Percentiles rank a stretch among this genome's conserved stretches.
Conservation (phyloP, 352 stramenopile genomes). For the Globisporangium rhizosaccharum region DNA sequence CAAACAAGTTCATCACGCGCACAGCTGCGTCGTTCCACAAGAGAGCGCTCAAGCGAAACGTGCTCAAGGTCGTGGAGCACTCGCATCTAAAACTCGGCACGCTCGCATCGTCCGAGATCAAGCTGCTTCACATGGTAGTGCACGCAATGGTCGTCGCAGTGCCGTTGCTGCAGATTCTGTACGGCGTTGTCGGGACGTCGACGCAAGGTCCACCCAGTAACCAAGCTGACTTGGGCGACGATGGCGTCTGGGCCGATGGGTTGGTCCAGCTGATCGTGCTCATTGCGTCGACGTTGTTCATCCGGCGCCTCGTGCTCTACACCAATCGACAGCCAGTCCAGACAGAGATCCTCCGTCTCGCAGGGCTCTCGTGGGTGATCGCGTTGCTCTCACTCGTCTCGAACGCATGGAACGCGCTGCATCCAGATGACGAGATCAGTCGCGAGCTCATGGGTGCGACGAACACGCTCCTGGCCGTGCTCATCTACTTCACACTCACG, state of each 20-base stretch:
- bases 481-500: constrained; percentile 23
- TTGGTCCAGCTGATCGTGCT: constrained; percentile 9
- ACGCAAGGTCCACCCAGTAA: neutral
- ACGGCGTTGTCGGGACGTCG: constrained; percentile 3
- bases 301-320: constrained; percentile 12
- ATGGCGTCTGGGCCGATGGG: constrained; percentile 4
- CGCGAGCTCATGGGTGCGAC: constrained; percentile 20
- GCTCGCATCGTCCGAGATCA: constrained; percentile 19
- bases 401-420: constrained; percentile 17
- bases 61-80: constrained; percentile 10
- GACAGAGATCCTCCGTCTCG: constrained; percentile 15
- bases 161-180: constrained; percentile 9
- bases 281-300: constrained; percentile 16
- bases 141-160: constrained; percentile 13
- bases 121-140: constrained; percentile 13
- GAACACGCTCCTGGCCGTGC: constrained; percentile 22
- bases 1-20: neutral
- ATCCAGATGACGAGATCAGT: neutral
- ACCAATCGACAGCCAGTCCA: constrained; percentile 20
- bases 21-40: constrained; percentile 19
- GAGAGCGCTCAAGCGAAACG: constrained; percentile 24
- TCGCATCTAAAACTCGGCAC: constrained; percentile 27
- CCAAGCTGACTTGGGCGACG: constrained; percentile 12
- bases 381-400: constrained; percentile 15
- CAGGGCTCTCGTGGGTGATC: constrained; percentile 9